Conservation (phyloP, 2,329 filamentous ascomycete genomes). For the Colletotrichum simmondsii region DNA sequence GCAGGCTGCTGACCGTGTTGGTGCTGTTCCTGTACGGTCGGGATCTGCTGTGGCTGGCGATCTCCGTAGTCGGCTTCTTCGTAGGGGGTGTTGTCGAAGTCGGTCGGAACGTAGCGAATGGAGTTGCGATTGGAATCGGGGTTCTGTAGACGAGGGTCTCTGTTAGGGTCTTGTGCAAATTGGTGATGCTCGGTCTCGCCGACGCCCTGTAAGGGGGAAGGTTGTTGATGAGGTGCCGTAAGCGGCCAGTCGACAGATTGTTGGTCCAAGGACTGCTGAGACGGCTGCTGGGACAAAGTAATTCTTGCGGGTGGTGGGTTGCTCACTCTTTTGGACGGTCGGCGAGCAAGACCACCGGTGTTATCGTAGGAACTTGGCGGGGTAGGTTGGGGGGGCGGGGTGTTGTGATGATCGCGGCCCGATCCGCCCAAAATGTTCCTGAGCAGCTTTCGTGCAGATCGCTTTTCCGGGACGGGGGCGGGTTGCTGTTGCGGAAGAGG, state of each 20-base stretch:
- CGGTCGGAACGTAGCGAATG: conserved; percentile 60
- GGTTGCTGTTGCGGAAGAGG: conserved; percentile 33
- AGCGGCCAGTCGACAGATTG: conserved; percentile 46
- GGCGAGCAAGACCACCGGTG: conserved; percentile 59
- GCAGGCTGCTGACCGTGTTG: conserved; percentile 48
- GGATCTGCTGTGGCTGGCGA: conserved; percentile 44
- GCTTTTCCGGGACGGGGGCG: conserved; percentile 50
- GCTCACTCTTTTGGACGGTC: conserved; percentile 69
- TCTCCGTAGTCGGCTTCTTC: conserved; percentile 58
- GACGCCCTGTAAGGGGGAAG: conserved; percentile 58
- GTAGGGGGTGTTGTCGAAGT: conserved; percentile 57
- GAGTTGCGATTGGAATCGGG: conserved; percentile 52
- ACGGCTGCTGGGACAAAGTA: conserved; percentile 46
- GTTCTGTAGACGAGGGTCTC: conserved; percentile 51
- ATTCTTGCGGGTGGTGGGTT: conserved; percentile 57
- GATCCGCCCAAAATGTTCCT: conserved; percentile 63
- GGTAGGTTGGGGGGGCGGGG: conserved; percentile 38
- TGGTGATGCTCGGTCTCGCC: conserved; percentile 51
- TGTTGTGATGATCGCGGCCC: conserved; percentile 42
- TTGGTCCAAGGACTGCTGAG: conserved; percentile 51
- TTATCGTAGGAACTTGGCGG: conserved; percentile 58
- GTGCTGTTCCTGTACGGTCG: conserved; percentile 48
- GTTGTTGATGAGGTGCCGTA: conserved; percentile 45
- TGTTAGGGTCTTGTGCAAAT: conserved; percentile 51
- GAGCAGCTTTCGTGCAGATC: conserved; percentile 64